Evolutionary conservation across 257 asterid genomes (phyloP), one percentile per base, ranked within the genome.

Genomic region (Marsdenia floribunda): DNA sequence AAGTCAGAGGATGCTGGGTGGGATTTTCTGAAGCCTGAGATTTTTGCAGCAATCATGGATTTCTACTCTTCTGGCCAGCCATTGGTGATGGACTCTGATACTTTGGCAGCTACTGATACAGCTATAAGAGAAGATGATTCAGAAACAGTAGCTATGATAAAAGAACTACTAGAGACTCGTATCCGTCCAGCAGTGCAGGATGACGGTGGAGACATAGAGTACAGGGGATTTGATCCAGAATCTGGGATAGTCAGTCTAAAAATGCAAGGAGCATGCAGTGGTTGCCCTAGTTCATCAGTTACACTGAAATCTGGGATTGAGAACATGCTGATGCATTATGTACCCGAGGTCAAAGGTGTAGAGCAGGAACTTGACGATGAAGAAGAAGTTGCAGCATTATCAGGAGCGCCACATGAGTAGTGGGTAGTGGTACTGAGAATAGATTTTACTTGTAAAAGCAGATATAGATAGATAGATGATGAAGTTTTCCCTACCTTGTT

Each of bases 261-360:
- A 78, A 94, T 94, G 99, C 99, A 94, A 79, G 99, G 99, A 68
- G 99, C 99, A n/a, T 94, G 99, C 83, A 94, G 99, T 72, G 99
- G 99, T 13, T 94, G 99, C 84, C 99, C 99, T 58, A 94, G 99
- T 83, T 94, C 99, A 6, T 87, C 97, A 0, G 97, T 94, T 63
- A 94, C 99, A 44, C 81, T 94, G 82, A 94, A 94, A 76, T 94
- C 97, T 66, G 99, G 99, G 55, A 94, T 94, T 38, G 99, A 94
- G 82, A 94, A 94, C 75, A 94, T 94, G 97, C 85, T 94, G 71
- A 94, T 94, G 99, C 99, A 94, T 77, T 94, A 94, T 72, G 96
- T 94, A 38, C 92, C 99, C 0, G 99, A 92, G 84, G 97, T 93
- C 69, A 93, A 87, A 78, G 85, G 95, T 0, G 98, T 93, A 63